Conservation (phyloP, 176 grass and related monocot genomes). For the Raddia distichophylla region DNA sequence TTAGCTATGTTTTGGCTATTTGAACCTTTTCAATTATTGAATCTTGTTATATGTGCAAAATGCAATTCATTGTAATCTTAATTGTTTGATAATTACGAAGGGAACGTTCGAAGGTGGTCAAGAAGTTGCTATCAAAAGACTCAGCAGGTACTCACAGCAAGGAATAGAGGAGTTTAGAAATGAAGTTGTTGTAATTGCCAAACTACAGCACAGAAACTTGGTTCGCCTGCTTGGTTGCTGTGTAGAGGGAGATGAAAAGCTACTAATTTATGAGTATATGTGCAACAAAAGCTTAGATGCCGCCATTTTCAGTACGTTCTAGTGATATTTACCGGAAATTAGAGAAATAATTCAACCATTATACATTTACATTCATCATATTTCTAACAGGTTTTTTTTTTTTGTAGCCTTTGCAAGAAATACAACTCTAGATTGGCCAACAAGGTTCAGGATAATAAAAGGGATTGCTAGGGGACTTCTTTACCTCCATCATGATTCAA, state of each 20-base stretch:
- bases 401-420: slow-evolving; percentile 22
- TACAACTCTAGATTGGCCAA: slow-evolving; percentile 35
- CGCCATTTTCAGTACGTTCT: slow-evolving; percentile 33
- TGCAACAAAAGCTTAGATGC: slow-evolving; percentile 42
- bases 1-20: not conserved
- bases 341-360: not conserved
- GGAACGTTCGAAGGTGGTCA: slow-evolving; percentile 21
- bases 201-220: slow-evolving; percentile 41
- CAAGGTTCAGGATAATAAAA: slow-evolving; percentile 47
- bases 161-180: slow-evolving; percentile 46
- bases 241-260: slow-evolving; percentile 41
- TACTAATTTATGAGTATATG: slow-evolving; percentile 39
- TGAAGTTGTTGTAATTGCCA: slow-evolving; percentile 40
- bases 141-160: slow-evolving; percentile 25
- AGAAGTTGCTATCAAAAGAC: slow-evolving; percentile 50
- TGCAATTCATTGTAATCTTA: not conserved
- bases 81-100: not conserved
- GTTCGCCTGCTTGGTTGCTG: slow-evolving; percentile 45
- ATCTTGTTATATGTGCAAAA: not conserved
- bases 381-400: not conserved
- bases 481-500: slow-evolving; percentile 65
- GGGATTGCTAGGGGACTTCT: slow-evolving; percentile 47
- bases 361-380: not conserved
- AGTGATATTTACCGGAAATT: not conserved
- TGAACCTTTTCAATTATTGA: not conserved